Percentiles rank a stretch among this genome's conserved stretches.
phyloP scores from a whole-genome alignment of 441 rosid genomes.

The Aquilaria agallochum region DNA sequence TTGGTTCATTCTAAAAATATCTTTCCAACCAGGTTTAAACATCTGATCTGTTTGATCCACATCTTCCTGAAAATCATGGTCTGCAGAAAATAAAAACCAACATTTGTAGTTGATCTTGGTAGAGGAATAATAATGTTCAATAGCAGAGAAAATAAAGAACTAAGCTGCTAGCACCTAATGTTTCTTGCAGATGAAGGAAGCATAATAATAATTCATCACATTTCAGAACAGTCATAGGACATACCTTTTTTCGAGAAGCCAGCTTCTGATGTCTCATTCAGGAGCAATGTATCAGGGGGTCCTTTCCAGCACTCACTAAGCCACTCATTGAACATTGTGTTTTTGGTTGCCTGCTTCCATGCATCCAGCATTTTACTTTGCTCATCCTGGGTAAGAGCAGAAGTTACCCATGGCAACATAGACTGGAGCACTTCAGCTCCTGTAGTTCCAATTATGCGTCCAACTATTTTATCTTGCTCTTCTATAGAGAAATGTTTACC shows the following conservation, averaged over 20 bases:
- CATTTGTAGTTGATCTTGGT: too few relatives aligned
- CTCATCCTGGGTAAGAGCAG: conserved; percentile 71
- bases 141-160: too few relatives aligned
- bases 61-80: conserved; percentile 48
- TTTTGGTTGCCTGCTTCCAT: conserved; percentile 80
- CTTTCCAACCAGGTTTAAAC: conserved; percentile 99
- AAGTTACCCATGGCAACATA: conserved; percentile 86
- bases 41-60: conserved; percentile 67
- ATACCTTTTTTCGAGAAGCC: conserved; percentile 43
- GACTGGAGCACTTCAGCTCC: conserved; percentile 87
- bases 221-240: conserved; percentile 7
- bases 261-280: conserved; percentile 38
- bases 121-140: too few relatives aligned
- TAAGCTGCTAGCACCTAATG: too few relatives aligned
- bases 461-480: conserved; percentile 76
- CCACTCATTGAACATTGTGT: conserved; percentile 88
- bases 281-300: conserved; percentile 24
- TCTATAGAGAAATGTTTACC: conserved; percentile 69
- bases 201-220: background rate
- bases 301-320: conserved; percentile 85
- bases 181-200: conserved; percentile 11
- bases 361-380: conserved; percentile 84
- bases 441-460: conserved; percentile 71
- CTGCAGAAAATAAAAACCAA: conserved; percentile 22
- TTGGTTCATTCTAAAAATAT: conserved; percentile 98